Conservation (phyloP, 1,284 basidiomycete species). For the Moesziomyces parantarcticus region DNA sequence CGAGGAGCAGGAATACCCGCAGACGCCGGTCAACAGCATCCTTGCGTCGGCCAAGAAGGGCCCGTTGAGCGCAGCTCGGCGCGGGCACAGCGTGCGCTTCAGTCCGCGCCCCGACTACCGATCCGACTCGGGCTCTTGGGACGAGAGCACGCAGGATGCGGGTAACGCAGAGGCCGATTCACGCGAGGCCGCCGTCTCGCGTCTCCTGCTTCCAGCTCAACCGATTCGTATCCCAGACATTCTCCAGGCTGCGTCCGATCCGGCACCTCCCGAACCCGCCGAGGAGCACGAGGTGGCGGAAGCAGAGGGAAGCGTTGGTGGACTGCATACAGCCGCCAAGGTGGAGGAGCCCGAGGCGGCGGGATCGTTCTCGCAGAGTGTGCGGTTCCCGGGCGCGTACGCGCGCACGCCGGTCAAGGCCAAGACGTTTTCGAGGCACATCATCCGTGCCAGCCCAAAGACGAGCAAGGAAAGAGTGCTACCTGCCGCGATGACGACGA, state of each 20-base stretch:
- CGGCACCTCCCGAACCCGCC: background rate
- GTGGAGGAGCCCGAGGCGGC: slow-evolving; percentile 4
- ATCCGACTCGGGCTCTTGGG: slow-evolving; percentile 49
- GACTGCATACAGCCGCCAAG: slow-evolving; percentile 28
- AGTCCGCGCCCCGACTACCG: slow-evolving; percentile 45
- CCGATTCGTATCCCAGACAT: slow-evolving; percentile 29
- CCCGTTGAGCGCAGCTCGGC: slow-evolving; percentile 6
- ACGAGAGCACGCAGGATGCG: slow-evolving; percentile 20
- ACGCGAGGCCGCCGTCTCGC: slow-evolving; percentile 15
- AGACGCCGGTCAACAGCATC: slow-evolving; percentile 25
- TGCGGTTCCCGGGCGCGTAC: slow-evolving; percentile 35
- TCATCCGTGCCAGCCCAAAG: slow-evolving; percentile 32
- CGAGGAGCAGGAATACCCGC: background rate
- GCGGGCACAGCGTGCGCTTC: slow-evolving; percentile 40
- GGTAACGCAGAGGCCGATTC: slow-evolving; percentile 1
- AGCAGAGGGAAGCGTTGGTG: slow-evolving; percentile 1
- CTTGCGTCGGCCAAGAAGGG: slow-evolving; percentile 22
- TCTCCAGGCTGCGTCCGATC: slow-evolving; percentile 3
- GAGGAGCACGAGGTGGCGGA: slow-evolving; percentile 8
- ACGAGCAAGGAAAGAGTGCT: slow-evolving; percentile 10
- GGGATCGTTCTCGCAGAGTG: slow-evolving; percentile 23
- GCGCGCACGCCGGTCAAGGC: slow-evolving; percentile 17
- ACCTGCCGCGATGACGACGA: background rate
- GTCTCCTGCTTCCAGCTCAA: slow-evolving; percentile 15
- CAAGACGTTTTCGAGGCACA: slow-evolving; percentile 26